A percentile compares a stretch with the other conserved stretches of the same genome.
Evolutionary conservation across 169 alveolate genomes (phyloP).

Genomic region (Perkinsus marinus): DNA sequence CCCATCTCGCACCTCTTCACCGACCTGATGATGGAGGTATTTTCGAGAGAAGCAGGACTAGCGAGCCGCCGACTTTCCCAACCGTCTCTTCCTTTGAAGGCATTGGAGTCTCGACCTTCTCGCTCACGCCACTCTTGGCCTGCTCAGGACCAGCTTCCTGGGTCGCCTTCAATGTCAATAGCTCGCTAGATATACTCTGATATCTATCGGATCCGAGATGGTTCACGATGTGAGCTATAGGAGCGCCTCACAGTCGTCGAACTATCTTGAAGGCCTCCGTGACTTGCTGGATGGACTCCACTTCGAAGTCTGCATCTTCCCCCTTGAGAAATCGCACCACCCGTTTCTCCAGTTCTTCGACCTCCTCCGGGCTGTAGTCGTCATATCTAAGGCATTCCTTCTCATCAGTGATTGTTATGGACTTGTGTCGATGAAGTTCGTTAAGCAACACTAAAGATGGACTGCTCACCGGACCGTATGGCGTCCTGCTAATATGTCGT

Average conservation of each 20-base stretch:
- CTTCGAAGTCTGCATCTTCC: conserved; percentile 58
- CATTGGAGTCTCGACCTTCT: not conserved
- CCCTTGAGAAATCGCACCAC: conserved; percentile 55
- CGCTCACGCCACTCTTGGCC: not conserved
- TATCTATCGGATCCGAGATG: not conserved
- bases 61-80: not conserved
- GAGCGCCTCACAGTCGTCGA: not conserved
- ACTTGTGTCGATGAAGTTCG: too few species aligned
- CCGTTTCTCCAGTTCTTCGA: conserved; percentile 38
- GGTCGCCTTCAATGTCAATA: not conserved
- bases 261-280: conserved; percentile 29
- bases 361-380: conserved; percentile 67
- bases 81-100: not conserved
- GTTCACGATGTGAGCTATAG: not conserved
- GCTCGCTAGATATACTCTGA: not conserved
- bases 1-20: not conserved
- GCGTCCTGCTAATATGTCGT: conserved; percentile 71
- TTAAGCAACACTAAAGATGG: too few species aligned
- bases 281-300: conserved; percentile 59
- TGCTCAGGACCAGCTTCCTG: not conserved
- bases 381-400: conserved; percentile 51
- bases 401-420: too few species aligned
- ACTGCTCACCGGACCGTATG: conserved; percentile 41
- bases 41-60: not conserved
- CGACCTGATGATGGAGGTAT: not conserved